Evolutionary conservation across 345 rosid genomes (phyloP).

Genomic region (Boechera retrofracta): DNA sequence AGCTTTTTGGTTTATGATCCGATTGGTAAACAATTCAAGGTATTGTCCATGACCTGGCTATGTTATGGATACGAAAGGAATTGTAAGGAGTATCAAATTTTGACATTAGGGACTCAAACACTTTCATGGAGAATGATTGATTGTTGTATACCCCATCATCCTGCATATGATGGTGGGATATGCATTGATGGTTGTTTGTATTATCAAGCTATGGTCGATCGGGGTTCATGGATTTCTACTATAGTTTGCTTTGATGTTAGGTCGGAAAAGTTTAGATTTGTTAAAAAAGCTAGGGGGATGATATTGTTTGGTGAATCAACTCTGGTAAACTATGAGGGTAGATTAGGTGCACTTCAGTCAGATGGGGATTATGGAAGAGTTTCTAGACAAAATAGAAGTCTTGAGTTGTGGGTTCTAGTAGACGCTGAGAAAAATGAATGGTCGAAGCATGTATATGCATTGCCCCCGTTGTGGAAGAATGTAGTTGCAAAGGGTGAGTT

Average conservation of each 20-base stretch:
- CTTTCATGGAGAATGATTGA: conserved; percentile 1
- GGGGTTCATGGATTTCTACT: too few species aligned
- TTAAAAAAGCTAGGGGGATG: background rate
- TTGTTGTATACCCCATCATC: background rate
- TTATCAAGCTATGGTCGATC: background rate
- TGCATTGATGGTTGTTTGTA: conserved; percentile 7
- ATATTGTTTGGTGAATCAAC: too few species aligned
- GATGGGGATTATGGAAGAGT: background rate
- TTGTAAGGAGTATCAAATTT: background rate
- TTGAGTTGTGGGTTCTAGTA: conserved; percentile 17
- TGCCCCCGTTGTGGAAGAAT: background rate
- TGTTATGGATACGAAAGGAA: background rate
- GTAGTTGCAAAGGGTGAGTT: background rate
- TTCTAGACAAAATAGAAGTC: background rate
- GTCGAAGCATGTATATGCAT: background rate
- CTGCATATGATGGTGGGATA: background rate
- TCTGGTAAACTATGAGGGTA: background rate
- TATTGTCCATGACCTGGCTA: background rate
- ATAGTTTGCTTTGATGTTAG: conserved; percentile 2
- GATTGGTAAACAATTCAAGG: background rate
- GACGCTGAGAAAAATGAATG: background rate
- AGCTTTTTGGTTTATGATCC: background rate
- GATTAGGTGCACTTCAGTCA: background rate
- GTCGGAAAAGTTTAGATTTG: background rate
- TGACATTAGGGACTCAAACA: background rate